Evolutionary conservation across 2,329 filamentous ascomycete genomes (phyloP).

Genomic region (Pseudofabraea citricarpa): DNA sequence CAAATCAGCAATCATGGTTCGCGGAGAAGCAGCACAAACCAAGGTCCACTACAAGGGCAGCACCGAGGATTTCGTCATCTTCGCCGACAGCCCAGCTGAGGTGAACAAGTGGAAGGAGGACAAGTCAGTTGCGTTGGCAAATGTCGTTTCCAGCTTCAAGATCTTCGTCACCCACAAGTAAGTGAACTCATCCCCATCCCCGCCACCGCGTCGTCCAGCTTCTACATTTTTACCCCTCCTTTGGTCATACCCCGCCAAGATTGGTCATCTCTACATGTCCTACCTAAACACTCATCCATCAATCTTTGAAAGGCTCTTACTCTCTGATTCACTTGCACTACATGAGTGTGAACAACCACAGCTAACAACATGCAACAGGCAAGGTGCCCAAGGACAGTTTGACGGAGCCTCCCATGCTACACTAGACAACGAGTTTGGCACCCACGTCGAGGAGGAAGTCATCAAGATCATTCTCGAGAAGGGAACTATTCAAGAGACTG

Average conservation of each 20-base stretch:
- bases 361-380: no score
- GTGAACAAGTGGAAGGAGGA: conserved; percentile 82
- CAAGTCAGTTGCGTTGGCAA: conserved; percentile 70
- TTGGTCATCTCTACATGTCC: no score
- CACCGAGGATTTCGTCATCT: conserved; percentile 64
- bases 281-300: no score
- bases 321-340: no score
- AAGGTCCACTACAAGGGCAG: conserved; percentile 69
- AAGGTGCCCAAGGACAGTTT: conserved; percentile 76
- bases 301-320: no score
- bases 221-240: conserved; percentile 5
- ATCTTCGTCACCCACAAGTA: conserved; percentile 88
- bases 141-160: conserved; percentile 86
- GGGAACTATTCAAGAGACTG: conserved; percentile 61
- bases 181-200: no score
- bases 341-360: no score
- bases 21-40: conserved; percentile 50
- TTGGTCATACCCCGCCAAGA: not conserved
- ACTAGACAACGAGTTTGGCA: conserved; percentile 86
- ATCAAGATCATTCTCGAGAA: conserved; percentile 77
- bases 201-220: no score
- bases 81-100: conserved; percentile 53
- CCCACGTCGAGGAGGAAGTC: conserved; percentile 70
- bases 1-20: conserved; percentile 38
- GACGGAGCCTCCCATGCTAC: conserved; percentile 70